Base-by-base conservation (phyloP, 768 basidiomycete species). In the Boletus coccyginus region DNA sequence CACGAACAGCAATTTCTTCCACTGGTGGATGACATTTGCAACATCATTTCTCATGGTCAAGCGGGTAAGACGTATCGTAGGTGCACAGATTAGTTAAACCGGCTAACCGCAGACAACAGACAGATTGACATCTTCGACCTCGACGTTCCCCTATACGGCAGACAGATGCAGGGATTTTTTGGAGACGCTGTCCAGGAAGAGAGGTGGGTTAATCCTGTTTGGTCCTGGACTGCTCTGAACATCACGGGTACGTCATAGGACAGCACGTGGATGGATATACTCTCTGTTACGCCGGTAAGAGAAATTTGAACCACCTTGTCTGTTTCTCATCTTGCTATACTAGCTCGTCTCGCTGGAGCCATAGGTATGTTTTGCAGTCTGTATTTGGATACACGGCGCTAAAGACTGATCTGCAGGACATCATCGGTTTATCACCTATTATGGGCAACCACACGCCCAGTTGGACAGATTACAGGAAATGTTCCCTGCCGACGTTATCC, bases 81-180 rank as follows among this genome's bases (percentile, higher is more conserved):
- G 5, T 12, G 4, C 4, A 2, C 32, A 32, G 1, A 19, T 5
- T 31, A 21, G 16, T 52, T 33, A 4, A 17, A 7, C 8, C 4
- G 9, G 35, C 53, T 52, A 33, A 57, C 46, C 9, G 7, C 40
- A 76, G 8, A 17, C 17, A 27, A 44, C 24, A 75, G 87, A 89
- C 66, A 81, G 81, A 50, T 69, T 86, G 63, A 88, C 87, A 5
- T 89, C 87, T 2, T 62, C 63, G 1, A 71, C 74, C 3, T 86
- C 86, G 0, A 85, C 86, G 0, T 87, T 87, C 62, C 82, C 82
- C 0, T 87, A 83, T 58, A 70, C 74, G 5, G 73, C 74, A 17
- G 67, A 75, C 16, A 71, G 78, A 33, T 85, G 81, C 62, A 71
- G 70, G 38, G 70, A 77, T 8, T 81, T 86, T 51, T 57, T 85